phyloP scores from a whole-genome alignment of 1,284 basidiomycete genomes.

The Polyporus tsugae region DNA sequence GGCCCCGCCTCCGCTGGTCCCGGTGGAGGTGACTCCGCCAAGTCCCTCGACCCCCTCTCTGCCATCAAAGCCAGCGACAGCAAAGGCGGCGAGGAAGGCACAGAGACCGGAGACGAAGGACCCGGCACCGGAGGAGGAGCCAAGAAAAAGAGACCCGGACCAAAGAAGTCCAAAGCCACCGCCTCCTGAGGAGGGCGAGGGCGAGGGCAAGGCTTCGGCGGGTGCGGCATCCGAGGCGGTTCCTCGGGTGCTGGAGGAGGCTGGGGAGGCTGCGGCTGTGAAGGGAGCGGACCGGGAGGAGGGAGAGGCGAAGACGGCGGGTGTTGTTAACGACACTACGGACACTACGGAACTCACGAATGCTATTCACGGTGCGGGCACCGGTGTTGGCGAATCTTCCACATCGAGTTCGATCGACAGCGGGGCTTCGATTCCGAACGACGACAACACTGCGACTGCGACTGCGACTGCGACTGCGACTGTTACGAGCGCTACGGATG shows the following conservation, averaged over 20 bases:
- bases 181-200: constrained; percentile 1
- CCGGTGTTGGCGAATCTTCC: constrained; percentile 25
- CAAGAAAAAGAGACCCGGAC: constrained; percentile 16
- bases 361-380: constrained; percentile 34
- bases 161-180: constrained; percentile 13
- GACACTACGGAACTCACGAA: constrained; percentile 35
- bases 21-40: constrained; percentile 19
- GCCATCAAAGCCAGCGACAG: constrained; percentile 24
- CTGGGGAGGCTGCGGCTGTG: constrained; percentile 1
- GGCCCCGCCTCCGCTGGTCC: constrained; percentile 12
- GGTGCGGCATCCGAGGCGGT: constrained; percentile 1
- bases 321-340: constrained; percentile 26
- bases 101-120: constrained; percentile 31
- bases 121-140: neutral
- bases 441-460: constrained; percentile 9
- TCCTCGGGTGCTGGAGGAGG: neutral
- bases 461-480: neutral
- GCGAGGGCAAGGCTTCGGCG: constrained; percentile 6
- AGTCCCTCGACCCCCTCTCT: constrained; percentile 22
- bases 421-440: constrained; percentile 15
- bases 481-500: constrained; percentile 9
- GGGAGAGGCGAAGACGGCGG: constrained; percentile 17
- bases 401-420: constrained; percentile 10
- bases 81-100: constrained; percentile 28
- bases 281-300: constrained; percentile 10